phyloP scores from a whole-genome alignment of 495 filamentous ascomycete species.

The Chlorociboria aeruginascens region DNA sequence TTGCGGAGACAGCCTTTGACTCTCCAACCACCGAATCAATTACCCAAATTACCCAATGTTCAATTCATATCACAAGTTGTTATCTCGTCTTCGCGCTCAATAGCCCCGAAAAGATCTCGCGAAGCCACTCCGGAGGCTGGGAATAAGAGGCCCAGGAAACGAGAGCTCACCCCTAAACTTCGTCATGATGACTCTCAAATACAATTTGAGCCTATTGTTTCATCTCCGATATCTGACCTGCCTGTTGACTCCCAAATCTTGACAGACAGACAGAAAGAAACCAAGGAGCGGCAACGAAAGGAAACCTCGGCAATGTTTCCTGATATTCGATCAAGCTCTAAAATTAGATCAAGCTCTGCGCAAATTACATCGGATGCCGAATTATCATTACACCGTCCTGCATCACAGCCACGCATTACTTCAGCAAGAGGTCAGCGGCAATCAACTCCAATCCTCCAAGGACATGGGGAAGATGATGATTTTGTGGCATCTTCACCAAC shows the following conservation, averaged over 20 bases:
- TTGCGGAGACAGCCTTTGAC: not conserved
- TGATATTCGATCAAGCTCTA: slow-evolving; percentile 25
- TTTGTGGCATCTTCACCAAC: slow-evolving; percentile 78
- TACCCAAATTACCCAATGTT: no score
- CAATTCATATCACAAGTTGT: slow-evolving; percentile 11
- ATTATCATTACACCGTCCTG: slow-evolving; percentile 9
- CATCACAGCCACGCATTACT: slow-evolving; percentile 3
- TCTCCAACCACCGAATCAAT: not conserved
- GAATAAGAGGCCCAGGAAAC: slow-evolving; percentile 14
- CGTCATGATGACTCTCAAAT: slow-evolving; percentile 72
- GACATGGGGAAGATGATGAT: slow-evolving; percentile 37
- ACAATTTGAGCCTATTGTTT: slow-evolving; percentile 55
- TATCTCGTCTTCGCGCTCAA: slow-evolving; percentile 10
- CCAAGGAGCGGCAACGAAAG: slow-evolving; percentile 48
- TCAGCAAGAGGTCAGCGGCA: slow-evolving; percentile 21
- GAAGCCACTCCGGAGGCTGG: slow-evolving; percentile 19
- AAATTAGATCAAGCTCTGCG: slow-evolving; percentile 6
- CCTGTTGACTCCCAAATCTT: slow-evolving; percentile 49
- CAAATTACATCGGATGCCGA: slow-evolving; percentile 7
- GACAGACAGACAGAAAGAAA: slow-evolving; percentile 64
- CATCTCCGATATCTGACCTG: slow-evolving; percentile 32
- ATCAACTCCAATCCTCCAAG: slow-evolving; percentile 36
- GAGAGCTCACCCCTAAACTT: slow-evolving; percentile 23
- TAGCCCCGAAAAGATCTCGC: slow-evolving; percentile 15
- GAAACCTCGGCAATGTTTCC: slow-evolving; percentile 55